A percentile compares a stretch with the other conserved stretches of the same genome.
Conservation (phyloP, 2,329 filamentous ascomycete species). For the Neonectria hederae region DNA sequence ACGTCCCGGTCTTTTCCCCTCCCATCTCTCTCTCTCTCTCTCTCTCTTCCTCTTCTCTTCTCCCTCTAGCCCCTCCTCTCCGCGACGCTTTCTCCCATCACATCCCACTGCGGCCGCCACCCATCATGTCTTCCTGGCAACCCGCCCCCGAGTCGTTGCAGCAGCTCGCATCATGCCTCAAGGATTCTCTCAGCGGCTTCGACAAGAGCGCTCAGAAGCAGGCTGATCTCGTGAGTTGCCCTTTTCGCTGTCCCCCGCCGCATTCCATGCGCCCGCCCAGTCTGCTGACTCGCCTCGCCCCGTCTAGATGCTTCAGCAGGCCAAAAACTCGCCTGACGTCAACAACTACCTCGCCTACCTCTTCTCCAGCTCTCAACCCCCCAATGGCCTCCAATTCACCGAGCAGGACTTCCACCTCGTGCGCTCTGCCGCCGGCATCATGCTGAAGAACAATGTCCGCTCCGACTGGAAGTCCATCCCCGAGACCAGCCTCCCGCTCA, state of each 20-base stretch:
- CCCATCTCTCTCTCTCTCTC: conserved; percentile 19
- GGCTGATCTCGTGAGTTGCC: conserved; percentile 78
- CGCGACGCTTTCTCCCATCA: conserved; percentile 29
- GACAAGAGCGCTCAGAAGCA: conserved; percentile 85
- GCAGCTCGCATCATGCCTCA: conserved; percentile 89
- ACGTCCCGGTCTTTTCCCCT: conserved; percentile 24
- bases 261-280: conserved; percentile 21
- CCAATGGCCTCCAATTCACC: conserved; percentile 68
- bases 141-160: conserved; percentile 85
- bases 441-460: conserved; percentile 94
- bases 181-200: conserved; percentile 89
- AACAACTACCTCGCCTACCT: conserved; percentile 97
- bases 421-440: conserved; percentile 87
- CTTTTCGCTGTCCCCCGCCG: not conserved
- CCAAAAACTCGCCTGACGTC: conserved; percentile 88
- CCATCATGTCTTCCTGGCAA: conserved; percentile 91
- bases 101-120: conserved; percentile 22
- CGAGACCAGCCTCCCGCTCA: conserved; percentile 75
- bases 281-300: conserved; percentile 34
- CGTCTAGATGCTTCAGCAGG: conserved; percentile 87
- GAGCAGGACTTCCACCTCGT: conserved; percentile 75
- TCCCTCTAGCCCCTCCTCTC: conserved; percentile 20
- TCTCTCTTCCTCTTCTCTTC: conserved; percentile 16
- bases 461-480: conserved; percentile 79
- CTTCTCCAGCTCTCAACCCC: conserved; percentile 75